These are phyloP conservation scores for Penicillium lividum DNA, from an alignment of 495 filamentous ascomycete species.

Conservation along the genomic window DNA sequence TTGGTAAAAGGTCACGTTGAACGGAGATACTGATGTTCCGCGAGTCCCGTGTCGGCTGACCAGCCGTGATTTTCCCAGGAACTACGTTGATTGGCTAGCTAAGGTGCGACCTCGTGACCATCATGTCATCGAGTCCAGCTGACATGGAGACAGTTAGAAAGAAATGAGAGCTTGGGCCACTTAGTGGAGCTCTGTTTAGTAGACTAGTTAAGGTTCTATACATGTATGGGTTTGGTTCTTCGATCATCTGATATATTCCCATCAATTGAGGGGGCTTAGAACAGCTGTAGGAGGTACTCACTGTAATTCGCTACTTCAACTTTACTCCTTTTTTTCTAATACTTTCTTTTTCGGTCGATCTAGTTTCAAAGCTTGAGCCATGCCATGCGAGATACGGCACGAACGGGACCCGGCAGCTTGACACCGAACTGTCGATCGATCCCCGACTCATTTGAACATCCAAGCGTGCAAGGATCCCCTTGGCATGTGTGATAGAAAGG, in stretches of 20 bases:
- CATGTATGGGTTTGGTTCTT: background rate
- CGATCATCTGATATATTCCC: background rate
- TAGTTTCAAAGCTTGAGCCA: constrained; percentile 15
- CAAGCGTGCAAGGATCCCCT: constrained; percentile 23
- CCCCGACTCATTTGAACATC: constrained; percentile 11
- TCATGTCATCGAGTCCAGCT: constrained; percentile 32
- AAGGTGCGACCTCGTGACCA: constrained; percentile 20
- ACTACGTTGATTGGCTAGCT: constrained; percentile 16
- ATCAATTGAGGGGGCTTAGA: background rate
- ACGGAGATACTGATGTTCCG: constrained; percentile 21
- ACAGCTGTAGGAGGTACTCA: background rate
- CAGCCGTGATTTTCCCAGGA: constrained; percentile 25
- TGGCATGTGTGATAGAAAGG: constrained; percentile 25
- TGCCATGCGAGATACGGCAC: constrained; percentile 29
- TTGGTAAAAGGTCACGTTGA: constrained; percentile 8
- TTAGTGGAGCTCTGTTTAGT: background rate
- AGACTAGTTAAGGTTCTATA: background rate
- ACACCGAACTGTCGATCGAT: constrained; percentile 19
- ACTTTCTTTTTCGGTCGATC: background rate
- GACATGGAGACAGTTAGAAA: constrained; percentile 14
- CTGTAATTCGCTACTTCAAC: background rate
- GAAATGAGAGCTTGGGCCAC: constrained; percentile 5
- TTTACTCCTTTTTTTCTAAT: background rate
- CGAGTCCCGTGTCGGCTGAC: constrained; percentile 26
- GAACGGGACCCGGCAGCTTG: constrained; percentile 25